Evolutionary conservation across 257 asterid genomes (phyloP).

Genomic region (Solanum chilense): DNA sequence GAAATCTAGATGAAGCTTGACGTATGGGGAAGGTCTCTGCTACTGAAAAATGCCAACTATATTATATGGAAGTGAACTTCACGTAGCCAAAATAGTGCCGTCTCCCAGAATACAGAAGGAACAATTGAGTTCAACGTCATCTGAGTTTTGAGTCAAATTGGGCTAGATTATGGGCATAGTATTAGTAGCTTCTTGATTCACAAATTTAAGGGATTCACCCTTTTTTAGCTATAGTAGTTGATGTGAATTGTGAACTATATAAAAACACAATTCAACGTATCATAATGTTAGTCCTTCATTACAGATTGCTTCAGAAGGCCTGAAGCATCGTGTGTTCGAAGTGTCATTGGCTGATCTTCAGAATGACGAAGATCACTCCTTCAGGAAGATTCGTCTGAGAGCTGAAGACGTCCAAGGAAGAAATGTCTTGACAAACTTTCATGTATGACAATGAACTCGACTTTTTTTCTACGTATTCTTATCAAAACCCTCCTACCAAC

Average conservation of each 20-base stretch:
- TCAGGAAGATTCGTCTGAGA: slow-evolving; percentile 79
- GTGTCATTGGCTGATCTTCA: slow-evolving; percentile 86
- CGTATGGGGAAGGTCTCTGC: background rate
- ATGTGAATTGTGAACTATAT: background rate
- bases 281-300: background rate
- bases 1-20: background rate
- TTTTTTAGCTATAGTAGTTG: no score
- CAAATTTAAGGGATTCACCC: no score
- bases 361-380: slow-evolving; percentile 69
- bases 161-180: background rate
- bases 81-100: background rate
- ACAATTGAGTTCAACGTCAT: background rate
- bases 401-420: slow-evolving; percentile 84
- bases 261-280: background rate
- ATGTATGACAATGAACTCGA: slow-evolving; percentile 23
- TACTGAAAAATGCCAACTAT: background rate
- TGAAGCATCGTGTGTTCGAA: slow-evolving; percentile 81
- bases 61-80: background rate
- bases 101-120: background rate
- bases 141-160: background rate
- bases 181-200: background rate
- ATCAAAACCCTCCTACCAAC: background rate
- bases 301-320: slow-evolving; percentile 88
- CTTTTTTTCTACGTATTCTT: no score
- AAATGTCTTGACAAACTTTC: slow-evolving; percentile 70